These are phyloP conservation scores for Fusarium caatingaense DNA, from an alignment of 2,329 filamentous ascomycete genomes.

Conservation along the genomic window DNA sequence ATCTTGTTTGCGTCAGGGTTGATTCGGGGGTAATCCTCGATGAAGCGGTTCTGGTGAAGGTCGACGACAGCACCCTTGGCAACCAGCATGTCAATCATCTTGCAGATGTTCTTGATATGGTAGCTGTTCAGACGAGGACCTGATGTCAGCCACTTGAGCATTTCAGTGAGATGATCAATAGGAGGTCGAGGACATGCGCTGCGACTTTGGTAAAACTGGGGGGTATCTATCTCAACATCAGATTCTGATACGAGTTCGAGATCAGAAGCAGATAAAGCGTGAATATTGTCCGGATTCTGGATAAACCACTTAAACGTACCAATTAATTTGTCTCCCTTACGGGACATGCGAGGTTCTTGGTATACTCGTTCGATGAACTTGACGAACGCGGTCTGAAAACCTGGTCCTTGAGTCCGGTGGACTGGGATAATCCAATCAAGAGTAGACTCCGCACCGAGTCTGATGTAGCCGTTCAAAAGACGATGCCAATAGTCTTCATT, in stretches of 20 bases:
- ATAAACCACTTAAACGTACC: background rate
- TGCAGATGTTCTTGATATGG: background rate
- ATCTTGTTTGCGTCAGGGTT: background rate
- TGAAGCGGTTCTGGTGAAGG: constrained; percentile 18
- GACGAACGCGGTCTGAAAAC: background rate
- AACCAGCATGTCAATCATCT: constrained; percentile 4
- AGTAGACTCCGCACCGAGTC: background rate
- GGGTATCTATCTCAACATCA: background rate
- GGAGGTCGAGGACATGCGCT: background rate
- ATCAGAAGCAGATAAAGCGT: constrained; percentile 2
- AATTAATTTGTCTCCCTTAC: too few relatives aligned
- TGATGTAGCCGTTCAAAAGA: background rate
- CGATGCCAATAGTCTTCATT: background rate
- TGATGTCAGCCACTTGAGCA: constrained; percentile 6
- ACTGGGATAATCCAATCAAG: background rate
- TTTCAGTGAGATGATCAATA: constrained; percentile 14
- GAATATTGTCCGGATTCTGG: background rate
- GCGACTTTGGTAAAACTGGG: background rate
- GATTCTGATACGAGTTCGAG: background rate
- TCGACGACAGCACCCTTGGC: constrained; percentile 13
- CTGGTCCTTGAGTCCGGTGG: background rate
- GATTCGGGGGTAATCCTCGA: background rate
- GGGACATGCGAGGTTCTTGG: background rate
- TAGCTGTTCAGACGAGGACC: background rate
- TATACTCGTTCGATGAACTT: background rate